These are phyloP conservation scores for Colletotrichum australisinense DNA, from an alignment of 2,329 filamentous ascomycete genomes.

Conservation along the genomic window DNA sequence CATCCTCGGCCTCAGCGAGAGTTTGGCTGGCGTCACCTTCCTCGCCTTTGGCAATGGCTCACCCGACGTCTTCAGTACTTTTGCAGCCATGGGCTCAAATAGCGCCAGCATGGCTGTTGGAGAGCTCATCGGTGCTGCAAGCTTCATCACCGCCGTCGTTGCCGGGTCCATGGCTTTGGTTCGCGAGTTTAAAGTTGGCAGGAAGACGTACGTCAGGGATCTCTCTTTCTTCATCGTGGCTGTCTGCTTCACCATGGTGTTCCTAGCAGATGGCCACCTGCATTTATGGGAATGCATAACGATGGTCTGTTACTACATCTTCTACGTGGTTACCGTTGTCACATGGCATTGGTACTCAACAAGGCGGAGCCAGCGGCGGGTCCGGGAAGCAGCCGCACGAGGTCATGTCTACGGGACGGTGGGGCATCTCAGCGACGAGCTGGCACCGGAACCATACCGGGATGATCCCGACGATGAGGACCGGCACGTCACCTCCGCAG, in stretches of 20 bases:
- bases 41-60: slow-evolving; percentile 97
- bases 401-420: slow-evolving; percentile 76
- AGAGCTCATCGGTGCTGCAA: slow-evolving; percentile 92
- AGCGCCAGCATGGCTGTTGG: slow-evolving; percentile 97
- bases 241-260: slow-evolving; percentile 86
- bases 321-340: slow-evolving; percentile 91
- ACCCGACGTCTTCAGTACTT: slow-evolving; percentile 97
- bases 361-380: slow-evolving; percentile 67
- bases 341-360: slow-evolving; percentile 90
- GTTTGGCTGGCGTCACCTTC: slow-evolving; percentile 94
- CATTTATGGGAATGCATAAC: slow-evolving; percentile 88
- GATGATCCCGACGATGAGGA: slow-evolving; percentile 64
- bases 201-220: slow-evolving; percentile 90
- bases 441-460: slow-evolving; percentile 70
- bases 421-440: slow-evolving; percentile 62
- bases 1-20: slow-evolving; percentile 93
- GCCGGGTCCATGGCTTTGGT: slow-evolving; percentile 97
- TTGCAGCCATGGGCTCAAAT: slow-evolving; percentile 96
- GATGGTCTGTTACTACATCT: slow-evolving; percentile 92
- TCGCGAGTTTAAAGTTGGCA: slow-evolving; percentile 91
- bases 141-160: slow-evolving; percentile 96
- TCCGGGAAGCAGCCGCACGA: slow-evolving; percentile 77
- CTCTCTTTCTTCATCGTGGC: slow-evolving; percentile 92
- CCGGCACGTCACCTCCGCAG: slow-evolving; percentile 35
- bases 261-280: slow-evolving; percentile 86